These are phyloP conservation scores for Breviolum minutum DNA, from an alignment of 73 alveolate genomes.

Conservation along the genomic window DNA sequence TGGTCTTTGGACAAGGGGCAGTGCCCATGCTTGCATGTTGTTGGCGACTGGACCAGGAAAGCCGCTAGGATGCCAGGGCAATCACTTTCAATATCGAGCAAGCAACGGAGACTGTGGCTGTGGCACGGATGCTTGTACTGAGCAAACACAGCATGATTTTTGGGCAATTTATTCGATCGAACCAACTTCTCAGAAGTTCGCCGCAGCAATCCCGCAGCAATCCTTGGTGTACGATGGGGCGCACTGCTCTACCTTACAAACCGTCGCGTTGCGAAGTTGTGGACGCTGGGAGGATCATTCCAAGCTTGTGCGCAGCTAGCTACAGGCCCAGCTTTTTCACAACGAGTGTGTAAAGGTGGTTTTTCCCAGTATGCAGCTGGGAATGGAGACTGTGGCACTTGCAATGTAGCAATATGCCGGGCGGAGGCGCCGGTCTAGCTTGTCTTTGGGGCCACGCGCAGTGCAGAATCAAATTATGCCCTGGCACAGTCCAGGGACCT, in stretches of 20 bases:
- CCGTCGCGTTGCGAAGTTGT: neutral
- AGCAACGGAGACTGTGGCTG: neutral
- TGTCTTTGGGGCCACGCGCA: too few species aligned
- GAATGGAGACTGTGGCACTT: conserved; percentile 18
- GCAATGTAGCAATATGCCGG: too few species aligned
- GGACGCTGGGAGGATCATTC: neutral
- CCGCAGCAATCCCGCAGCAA: neutral
- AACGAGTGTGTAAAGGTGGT: neutral
- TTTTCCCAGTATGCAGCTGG: neutral
- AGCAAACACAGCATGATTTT: neutral
- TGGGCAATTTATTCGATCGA: neutral
- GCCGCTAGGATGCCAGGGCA: neutral
- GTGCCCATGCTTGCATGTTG: neutral
- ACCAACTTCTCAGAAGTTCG: neutral
- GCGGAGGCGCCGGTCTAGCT: too few species aligned
- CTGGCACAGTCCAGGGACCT: too few species aligned
- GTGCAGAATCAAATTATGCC: too few species aligned
- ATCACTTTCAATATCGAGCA: neutral
- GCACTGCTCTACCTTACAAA: neutral
- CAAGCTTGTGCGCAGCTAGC: neutral
- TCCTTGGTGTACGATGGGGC: neutral
- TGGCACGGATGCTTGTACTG: neutral
- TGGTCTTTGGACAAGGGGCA: conserved; percentile 3
- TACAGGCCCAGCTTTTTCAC: neutral
- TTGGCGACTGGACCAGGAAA: neutral